These are phyloP conservation scores for Salinomyces thailandicus DNA, from an alignment of 2,329 filamentous ascomycete genomes.

Conservation along the genomic window DNA sequence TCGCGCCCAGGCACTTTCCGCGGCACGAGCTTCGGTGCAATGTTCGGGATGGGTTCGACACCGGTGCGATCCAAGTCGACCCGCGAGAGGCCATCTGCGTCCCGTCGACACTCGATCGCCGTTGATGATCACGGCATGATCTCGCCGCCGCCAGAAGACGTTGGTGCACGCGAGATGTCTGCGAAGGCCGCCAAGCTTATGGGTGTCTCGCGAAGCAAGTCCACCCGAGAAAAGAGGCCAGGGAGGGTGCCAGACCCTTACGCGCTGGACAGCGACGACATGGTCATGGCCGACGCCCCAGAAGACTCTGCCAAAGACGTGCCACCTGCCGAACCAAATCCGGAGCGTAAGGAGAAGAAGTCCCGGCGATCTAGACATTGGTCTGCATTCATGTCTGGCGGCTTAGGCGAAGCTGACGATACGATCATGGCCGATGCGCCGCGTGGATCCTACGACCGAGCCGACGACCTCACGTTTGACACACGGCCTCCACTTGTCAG, in stretches of 20 bases:
- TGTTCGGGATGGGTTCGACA: conserved; percentile 48
- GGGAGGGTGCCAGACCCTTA: conserved; percentile 48
- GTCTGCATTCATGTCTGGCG: conserved; percentile 29
- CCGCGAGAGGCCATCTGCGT: conserved; percentile 41
- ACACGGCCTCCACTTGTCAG: conserved; percentile 44
- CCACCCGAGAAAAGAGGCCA: conserved; percentile 43
- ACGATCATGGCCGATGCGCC: conserved; percentile 32
- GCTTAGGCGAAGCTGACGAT: conserved; percentile 31
- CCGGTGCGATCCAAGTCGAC: conserved; percentile 53
- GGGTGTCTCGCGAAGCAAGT: conserved; percentile 42
- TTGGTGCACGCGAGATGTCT: conserved; percentile 37
- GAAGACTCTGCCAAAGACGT: conserved; percentile 30
- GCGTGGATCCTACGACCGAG: conserved; percentile 31
- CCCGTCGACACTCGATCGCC: conserved; percentile 47
- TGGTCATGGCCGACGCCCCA: conserved; percentile 44
- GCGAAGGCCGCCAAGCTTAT: conserved; percentile 72
- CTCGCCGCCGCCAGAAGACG: conserved; percentile 63
- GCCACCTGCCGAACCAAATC: conserved; percentile 22
- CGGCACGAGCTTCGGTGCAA: conserved; percentile 47
- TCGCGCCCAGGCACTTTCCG: conserved; percentile 46
- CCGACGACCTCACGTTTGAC: conserved; percentile 43
- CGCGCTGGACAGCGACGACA: conserved; percentile 49
- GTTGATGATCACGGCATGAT: conserved; percentile 56
- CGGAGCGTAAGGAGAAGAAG: conserved; percentile 23
- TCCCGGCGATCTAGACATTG: conserved; percentile 33